Base-by-base conservation (phyloP, 495 filamentous ascomycete species). In the Trichocladium uniseriatum region DNA sequence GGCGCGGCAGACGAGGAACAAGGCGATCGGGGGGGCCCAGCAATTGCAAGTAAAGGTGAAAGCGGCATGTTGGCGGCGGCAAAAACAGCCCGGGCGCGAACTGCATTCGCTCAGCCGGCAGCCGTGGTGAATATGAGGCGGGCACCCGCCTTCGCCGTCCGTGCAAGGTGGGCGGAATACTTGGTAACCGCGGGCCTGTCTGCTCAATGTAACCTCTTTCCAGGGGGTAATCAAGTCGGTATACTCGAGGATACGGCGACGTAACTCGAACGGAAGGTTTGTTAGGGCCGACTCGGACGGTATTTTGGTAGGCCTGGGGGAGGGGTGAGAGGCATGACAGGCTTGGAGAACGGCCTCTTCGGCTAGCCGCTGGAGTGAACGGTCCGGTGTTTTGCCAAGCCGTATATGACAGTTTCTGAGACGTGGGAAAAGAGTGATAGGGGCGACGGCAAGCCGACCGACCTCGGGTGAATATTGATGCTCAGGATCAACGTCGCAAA, bases 201-300 rank as follows among this genome's bases (percentile, higher is more conserved):
- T 34, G 45, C 41, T 45, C 27, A 19, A 40, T 13, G 39, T 42
- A 7, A 49, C 51, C 31, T 54, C 45, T 16, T 40, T 49, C 40
- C 32, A 49, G 11, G 51, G 51, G 18, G 45, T 54, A 8, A 54
- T 19, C n/a, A 54, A 13, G 20, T 54, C 45, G 40, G 39, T 49
- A 20, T 45, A 49, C 19, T 39, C 34, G 27, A 54, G 32, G 24
- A 54, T 49, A 13, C 19, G 39, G 1, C 45, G 7, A 14, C 40
- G 44, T 11, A 49, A 10, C 35, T 54, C 38, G 11, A 7, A 19
- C 2, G 47, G 47, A 11, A 49, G 47, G 38, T 3, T 32, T 20
- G 27, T 28, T 7, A 39, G 8, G 13, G 13, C n/a, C 18, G 43
- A n/a, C n/a, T n/a, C n/a, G n/a, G n/a, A 13, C 31, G 18, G 36